phyloP scores from a whole-genome alignment of 441 rosid species.

The Populus hybrid region DNA sequence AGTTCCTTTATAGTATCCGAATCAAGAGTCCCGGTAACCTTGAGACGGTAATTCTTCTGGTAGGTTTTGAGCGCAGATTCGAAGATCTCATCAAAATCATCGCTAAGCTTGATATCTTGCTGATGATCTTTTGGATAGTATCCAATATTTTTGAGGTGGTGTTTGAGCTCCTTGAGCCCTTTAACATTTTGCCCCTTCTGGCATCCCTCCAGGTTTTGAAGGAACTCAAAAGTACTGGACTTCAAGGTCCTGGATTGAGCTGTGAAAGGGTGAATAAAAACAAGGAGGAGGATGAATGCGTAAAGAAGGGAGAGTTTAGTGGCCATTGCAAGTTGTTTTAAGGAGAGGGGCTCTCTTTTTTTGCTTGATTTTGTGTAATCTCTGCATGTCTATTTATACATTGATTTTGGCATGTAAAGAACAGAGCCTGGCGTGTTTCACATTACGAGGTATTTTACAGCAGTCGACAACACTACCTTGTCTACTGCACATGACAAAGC shows the following conservation, averaged over 20 bases:
- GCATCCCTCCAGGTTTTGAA: conserved; percentile 15
- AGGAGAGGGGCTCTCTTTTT: too few species aligned
- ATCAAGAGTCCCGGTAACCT: conserved; percentile 26
- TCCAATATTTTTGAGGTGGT: conserved; percentile 11
- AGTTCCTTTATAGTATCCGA: conserved; percentile 19
- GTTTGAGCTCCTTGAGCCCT: conserved; percentile 21
- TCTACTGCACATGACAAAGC: too few species aligned
- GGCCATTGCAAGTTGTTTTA: neutral
- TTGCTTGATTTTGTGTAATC: too few species aligned
- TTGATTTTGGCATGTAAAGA: too few species aligned
- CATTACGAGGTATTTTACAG: too few species aligned
- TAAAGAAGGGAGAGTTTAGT: neutral
- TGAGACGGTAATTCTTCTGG: conserved; percentile 27
- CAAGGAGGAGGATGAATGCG: neutral
- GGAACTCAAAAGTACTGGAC: neutral
- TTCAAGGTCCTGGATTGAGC: neutral
- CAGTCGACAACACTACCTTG: too few species aligned
- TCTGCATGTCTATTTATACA: too few species aligned
- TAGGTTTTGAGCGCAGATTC: conserved; percentile 30
- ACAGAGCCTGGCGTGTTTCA: too few species aligned
- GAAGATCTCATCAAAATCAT: conserved; percentile 29
- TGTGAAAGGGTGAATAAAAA: neutral
- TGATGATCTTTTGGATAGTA: conserved; percentile 1
- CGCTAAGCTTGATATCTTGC: neutral
- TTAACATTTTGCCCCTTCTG: conserved; percentile 19